Evolutionary conservation across 495 filamentous ascomycete genomes (phyloP), one percentile per base, ranked within the genome.

Genomic region (Podospora comata): DNA sequence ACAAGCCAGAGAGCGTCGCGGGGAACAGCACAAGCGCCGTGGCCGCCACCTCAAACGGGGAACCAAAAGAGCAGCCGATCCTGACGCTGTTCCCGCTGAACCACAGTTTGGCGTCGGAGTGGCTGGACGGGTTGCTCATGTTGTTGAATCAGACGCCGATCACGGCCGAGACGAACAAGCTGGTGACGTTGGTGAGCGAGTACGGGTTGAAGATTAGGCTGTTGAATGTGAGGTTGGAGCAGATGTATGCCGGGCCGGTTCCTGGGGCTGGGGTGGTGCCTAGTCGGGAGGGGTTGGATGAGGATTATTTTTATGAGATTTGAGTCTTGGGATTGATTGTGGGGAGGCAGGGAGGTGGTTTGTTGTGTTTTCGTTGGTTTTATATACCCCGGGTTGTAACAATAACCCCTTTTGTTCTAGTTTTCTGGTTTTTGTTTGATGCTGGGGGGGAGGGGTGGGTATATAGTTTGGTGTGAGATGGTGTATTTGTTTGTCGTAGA

Each of bases 121-220:
- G 95, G 95, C 81, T 98, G 0, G 96, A 99, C 75, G 96, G 96
- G 1, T 79, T 99, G 62, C 86, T 97, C 27, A 96, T 99, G 93
- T 80, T 99, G 55, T 84, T 99, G 34, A 92, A 93, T 75, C 95
- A 99, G 75, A 88, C 93, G 56, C 95, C 95, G 13, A 97, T 99
- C 77, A 99, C 96, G n/a, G 85, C 91, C 23, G 94, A 98, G 78
- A 98, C 95, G 5, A 91, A 87, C 71, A 95, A 94, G 75, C 80
- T 98, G 62, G 90, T 97, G 65, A 86, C 89, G 53, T 79, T 97
- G 71, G 89, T 99, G 30, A 85, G 87, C 70, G 90, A 94, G 70
- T 98, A 97, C 74, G 94, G 96, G 4, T 79, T 97, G 53, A 96
- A 96, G 83, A 96, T 99, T 65, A 83, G 96, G 44, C 76, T 99